Evolutionary conservation across 2,329 filamentous ascomycete species (phyloP), one percentile per base, ranked within the genome.

Genomic region (Penicillium sp.): DNA sequence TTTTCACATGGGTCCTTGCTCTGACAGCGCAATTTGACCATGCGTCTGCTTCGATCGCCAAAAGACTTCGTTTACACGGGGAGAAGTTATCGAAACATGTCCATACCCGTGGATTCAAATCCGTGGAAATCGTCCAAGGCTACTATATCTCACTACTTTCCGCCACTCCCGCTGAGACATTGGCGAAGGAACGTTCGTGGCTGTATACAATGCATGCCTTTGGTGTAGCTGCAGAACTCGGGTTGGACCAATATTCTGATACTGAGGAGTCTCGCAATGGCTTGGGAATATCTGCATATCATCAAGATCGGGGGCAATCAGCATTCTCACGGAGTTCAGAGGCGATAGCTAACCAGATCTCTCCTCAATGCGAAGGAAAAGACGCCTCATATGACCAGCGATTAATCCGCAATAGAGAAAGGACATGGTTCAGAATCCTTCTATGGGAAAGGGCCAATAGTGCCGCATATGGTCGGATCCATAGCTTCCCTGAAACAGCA

Each of bases 1-100:
- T 71, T 5, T 71, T 72, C 37, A 71, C 69, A 10, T 72, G 69
- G 69, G 68, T 72, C 19, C 53, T 71, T 11, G 69, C 69, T 9
- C 55, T 71, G 11, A 70, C 69, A 0, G 63, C 68, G 1, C 69
- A 71, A 39, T 72, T 71, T 31, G 65, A 70, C 3, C 60, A 62
- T 39, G 54, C n/a, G 1, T 64, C 59, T 3, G 62, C 52, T 1
- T 47, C 61, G 2, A 52, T 71, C 6, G 66, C 67, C 1, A 68
- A 66, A 39, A 52, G 66, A 29, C 53, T 71, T 9, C 63, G 67
- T 0, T 26, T 70, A 8, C 69, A 70, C 48, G 69, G 69, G 1
- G 68, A 71, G 22, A 69, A 65, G 22, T 47, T 72, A 13, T 72
- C 68, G 0, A 59, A 63, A 35, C 60, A 71, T 37, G 67, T 71